phyloP scores from a whole-genome alignment of 306 rosid species.

The Fragaria vesca region DNA sequence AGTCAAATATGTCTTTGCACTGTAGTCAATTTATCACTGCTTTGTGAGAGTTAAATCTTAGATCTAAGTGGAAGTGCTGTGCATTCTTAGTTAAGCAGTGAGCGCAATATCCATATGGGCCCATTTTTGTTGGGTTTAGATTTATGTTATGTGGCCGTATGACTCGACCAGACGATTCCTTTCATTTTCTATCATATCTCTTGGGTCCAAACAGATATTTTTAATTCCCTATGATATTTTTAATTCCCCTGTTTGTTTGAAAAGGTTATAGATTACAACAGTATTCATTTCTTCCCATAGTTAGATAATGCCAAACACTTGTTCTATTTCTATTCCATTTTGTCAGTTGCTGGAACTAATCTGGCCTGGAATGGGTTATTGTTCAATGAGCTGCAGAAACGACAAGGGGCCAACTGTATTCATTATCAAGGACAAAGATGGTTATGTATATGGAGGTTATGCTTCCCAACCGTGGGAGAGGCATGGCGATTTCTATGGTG shows the following conservation, averaged over 20 bases:
- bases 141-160: not conserved
- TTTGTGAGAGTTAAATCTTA: not conserved
- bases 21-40: not conserved
- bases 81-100: not conserved
- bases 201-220: not conserved
- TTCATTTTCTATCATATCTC: not conserved
- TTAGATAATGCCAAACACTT: conserved; percentile 11
- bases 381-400: conserved; percentile 56
- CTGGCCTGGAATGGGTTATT: conserved; percentile 33
- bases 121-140: not conserved
- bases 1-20: not conserved
- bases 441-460: conserved; percentile 82
- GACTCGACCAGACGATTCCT: not conserved
- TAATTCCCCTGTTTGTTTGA: not conserved
- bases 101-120: not conserved
- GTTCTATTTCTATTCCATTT: conserved; percentile 23
- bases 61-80: not conserved
- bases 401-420: conserved; percentile 76
- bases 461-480: conserved; percentile 93
- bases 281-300: not conserved
- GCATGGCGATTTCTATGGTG: conserved; percentile 89
- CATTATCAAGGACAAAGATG: conserved; percentile 76
- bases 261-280: not conserved
- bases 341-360: conserved; percentile 23
- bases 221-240: not conserved